Percentiles rank a stretch among this genome's conserved stretches.
These are phyloP conservation scores for Pachyrhizus erosus DNA, from an alignment of 306 rosid species.

Conservation along the genomic window DNA sequence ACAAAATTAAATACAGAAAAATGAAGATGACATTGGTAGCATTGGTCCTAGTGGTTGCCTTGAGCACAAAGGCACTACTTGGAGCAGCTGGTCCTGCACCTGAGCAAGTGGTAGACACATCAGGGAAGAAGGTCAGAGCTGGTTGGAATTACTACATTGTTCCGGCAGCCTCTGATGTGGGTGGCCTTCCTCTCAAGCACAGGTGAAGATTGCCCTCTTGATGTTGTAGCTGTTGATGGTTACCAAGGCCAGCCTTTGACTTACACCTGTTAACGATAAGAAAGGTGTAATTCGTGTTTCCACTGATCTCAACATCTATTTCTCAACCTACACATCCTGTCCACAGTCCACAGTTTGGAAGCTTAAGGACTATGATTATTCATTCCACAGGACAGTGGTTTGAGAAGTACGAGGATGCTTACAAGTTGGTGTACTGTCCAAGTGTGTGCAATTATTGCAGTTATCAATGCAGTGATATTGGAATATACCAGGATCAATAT, in stretches of 20 bases:
- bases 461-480: slow-evolving; percentile 55
- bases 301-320: slow-evolving; percentile 36
- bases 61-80: slow-evolving; percentile 12
- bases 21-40: slow-evolving; percentile 8
- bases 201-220: neutral
- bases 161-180: neutral
- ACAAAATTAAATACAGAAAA: neutral
- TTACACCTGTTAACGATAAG: neutral
- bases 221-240: neutral
- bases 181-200: slow-evolving; percentile 10
- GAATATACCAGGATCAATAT: slow-evolving; percentile 14
- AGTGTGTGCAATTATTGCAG: slow-evolving; percentile 55
- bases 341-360: slow-evolving; percentile 35
- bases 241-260: neutral
- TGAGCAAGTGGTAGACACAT: slow-evolving; percentile 43
- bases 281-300: slow-evolving; percentile 24
- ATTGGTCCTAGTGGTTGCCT: slow-evolving; percentile 4
- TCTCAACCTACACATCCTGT: slow-evolving; percentile 27
- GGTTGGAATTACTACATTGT: slow-evolving; percentile 35
- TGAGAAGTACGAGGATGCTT: slow-evolving; percentile 46
- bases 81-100: slow-evolving; percentile 23
- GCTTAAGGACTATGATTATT: neutral
- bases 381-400: neutral
- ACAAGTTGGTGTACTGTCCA: slow-evolving; percentile 66
- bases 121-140: slow-evolving; percentile 2